These are phyloP conservation scores for Moricandia arvensis DNA, from an alignment of 345 rosid genomes.

Conservation along the genomic window DNA sequence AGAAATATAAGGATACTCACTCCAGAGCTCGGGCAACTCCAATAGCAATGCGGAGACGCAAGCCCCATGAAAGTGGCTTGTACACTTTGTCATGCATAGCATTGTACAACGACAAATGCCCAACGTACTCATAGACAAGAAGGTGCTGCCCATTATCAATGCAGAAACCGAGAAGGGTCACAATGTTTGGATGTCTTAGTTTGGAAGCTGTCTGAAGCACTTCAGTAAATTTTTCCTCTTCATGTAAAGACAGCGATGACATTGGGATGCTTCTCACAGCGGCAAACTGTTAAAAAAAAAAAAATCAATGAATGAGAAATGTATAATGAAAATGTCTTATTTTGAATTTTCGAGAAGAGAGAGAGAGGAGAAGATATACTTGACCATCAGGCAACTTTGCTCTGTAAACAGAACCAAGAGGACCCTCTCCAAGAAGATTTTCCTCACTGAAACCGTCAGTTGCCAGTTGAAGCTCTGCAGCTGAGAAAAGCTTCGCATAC, in stretches of 20 bases:
- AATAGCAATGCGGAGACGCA: conserved; percentile 70
- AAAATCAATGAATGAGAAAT: conserved; percentile 15
- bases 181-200: conserved; percentile 79
- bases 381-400: conserved; percentile 73
- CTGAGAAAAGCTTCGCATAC: conserved; percentile 51
- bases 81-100: conserved; percentile 59
- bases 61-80: conserved; percentile 76
- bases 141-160: conserved; percentile 77
- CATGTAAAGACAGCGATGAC: conserved; percentile 66
- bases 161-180: conserved; percentile 78
- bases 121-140: conserved; percentile 74
- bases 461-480: conserved; percentile 74
- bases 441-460: conserved; percentile 73
- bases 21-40: conserved; percentile 77
- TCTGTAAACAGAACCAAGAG: conserved; percentile 87
- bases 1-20: conserved; percentile 48
- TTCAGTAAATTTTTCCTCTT: conserved; percentile 72
- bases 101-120: conserved; percentile 60
- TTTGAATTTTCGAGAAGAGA: background rate
- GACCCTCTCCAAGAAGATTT: conserved; percentile 75
- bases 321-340: background rate
- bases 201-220: conserved; percentile 62
- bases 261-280: conserved; percentile 73
- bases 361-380: conserved; percentile 40
- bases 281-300: conserved; percentile 44